These are phyloP conservation scores for Hypoxylon sp. DNA, from an alignment of 2,329 filamentous ascomycete species.

Conservation along the genomic window DNA sequence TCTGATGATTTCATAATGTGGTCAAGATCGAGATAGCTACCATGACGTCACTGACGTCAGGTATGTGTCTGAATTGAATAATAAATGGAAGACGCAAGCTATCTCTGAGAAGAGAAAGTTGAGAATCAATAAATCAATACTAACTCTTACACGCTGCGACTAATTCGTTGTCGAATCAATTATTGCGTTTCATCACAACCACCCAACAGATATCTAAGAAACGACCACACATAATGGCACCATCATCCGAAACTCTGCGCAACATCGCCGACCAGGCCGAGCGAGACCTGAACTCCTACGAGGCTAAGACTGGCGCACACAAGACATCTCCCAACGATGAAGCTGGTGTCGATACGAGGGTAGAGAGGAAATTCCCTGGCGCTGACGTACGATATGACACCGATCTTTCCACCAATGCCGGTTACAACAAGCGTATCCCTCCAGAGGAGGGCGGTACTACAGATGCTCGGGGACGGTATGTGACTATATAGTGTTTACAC, in stretches of 20 bases:
- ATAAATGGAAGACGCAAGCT: conserved; percentile 22
- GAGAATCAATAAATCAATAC: not conserved
- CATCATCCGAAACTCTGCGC: conserved; percentile 56
- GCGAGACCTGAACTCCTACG: conserved; percentile 64
- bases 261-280: conserved; percentile 63
- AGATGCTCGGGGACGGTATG: conserved; percentile 63
- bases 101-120: not conserved
- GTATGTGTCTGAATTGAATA: conserved; percentile 27
- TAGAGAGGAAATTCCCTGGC: conserved; percentile 62
- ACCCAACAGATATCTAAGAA: not conserved
- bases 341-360: conserved; percentile 60
- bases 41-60: conserved; percentile 45
- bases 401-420: conserved; percentile 62
- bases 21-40: conserved; percentile 36
- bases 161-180: not conserved
- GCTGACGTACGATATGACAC: conserved; percentile 59
- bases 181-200: not conserved
- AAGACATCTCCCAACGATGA: conserved; percentile 59
- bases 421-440: conserved; percentile 64
- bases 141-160: not conserved
- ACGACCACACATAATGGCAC: conserved; percentile 51
- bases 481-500: conserved; percentile 9
- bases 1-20: conserved; percentile 51
- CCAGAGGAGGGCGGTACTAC: conserved; percentile 62
- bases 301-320: conserved; percentile 63